Conservation (phyloP, 1,139 yeast species). For the Lodderomyces oxycetoniae region DNA sequence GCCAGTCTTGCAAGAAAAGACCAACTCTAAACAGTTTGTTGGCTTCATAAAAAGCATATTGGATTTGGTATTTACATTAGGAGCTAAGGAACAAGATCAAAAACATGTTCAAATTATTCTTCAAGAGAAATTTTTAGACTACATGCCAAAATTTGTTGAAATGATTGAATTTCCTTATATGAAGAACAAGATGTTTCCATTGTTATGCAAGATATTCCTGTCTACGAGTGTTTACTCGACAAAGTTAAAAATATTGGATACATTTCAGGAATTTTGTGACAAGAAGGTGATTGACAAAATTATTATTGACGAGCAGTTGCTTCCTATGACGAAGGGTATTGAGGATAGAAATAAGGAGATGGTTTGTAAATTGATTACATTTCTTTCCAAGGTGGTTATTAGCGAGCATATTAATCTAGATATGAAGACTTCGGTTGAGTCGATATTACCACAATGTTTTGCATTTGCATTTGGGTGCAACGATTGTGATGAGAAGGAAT, state of each 20-base stretch:
- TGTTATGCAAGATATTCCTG: constrained; percentile 66
- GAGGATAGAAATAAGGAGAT: constrained; percentile 75
- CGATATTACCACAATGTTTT: constrained; percentile 36
- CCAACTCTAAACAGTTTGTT: constrained; percentile 45
- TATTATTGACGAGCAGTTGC: constrained; percentile 67
- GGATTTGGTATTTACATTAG: constrained; percentile 27
- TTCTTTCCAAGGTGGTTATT: constrained; percentile 45
- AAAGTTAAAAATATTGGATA: constrained; percentile 63
- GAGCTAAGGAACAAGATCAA: constrained; percentile 24
- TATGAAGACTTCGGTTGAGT: constrained; percentile 34
- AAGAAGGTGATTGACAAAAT: constrained; percentile 63
- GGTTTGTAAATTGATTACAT: constrained; percentile 49
- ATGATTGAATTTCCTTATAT: constrained; percentile 67
- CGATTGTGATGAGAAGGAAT: constrained; percentile 37
- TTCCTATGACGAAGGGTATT: constrained; percentile 70
- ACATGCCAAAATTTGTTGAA: constrained; percentile 40
- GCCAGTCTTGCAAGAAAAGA: constrained; percentile 46
- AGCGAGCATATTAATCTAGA: constrained; percentile 36
- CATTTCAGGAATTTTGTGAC: constrained; percentile 57
- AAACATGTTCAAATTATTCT: constrained; percentile 35
- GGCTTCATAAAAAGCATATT: constrained; percentile 28
- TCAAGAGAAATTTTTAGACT: constrained; percentile 55
- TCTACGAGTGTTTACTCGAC: constrained; percentile 80
- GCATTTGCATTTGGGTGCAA: constrained; percentile 38
- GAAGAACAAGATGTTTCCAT: constrained; percentile 70